Evolutionary conservation across 768 basidiomycete species (phyloP), one percentile per base, ranked within the genome.

Genomic region (Melanogaster broomeanus): DNA sequence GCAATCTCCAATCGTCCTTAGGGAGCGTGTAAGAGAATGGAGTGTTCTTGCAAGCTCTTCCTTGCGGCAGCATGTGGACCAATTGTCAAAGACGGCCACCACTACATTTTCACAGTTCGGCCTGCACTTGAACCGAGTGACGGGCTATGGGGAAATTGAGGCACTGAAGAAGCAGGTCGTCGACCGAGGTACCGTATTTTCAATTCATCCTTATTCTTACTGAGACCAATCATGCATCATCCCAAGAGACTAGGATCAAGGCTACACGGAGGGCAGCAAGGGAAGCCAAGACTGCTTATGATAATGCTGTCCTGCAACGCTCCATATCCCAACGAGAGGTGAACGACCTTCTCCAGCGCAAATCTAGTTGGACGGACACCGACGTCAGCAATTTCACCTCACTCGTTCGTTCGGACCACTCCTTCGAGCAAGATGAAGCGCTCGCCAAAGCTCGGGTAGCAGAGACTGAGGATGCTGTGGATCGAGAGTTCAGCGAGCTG

Each of bases 141-240:
- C 95, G 9, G 97, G 97, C 0, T 99, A 99, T 60, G 88, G 88
- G 56, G 84, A 86, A 61, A 95, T 97, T 35, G 93, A 97, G 58
- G 78, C 77, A 15, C 69, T 96, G 53, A 93, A 95, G 70, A 72
- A 73, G 55, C 78, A 77, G 39, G 93, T 97, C 18, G 87, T 82
- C 37, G 80, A 82, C 42, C 87, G 90, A 76, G 96, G 97, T 95
- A 64, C 54, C 79, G 74, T 49, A 31, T 42, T 46, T 45, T 44
- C 22, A 44, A 34, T 34, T 15, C 42, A 24, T 16, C 3, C 47
- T 30, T 37, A 30, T 44, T 45, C n/a, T 24, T 40, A 35, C 42
- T 19, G 51, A 61, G 35, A 53, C 48, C 51, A 9, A 56, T n/a
- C 48, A 25, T 42, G 41, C 44, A 51, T 49, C 44, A 34, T 27